Conservation (phyloP, 202 grass and related monocot species). For the Setaria italica region DNA sequence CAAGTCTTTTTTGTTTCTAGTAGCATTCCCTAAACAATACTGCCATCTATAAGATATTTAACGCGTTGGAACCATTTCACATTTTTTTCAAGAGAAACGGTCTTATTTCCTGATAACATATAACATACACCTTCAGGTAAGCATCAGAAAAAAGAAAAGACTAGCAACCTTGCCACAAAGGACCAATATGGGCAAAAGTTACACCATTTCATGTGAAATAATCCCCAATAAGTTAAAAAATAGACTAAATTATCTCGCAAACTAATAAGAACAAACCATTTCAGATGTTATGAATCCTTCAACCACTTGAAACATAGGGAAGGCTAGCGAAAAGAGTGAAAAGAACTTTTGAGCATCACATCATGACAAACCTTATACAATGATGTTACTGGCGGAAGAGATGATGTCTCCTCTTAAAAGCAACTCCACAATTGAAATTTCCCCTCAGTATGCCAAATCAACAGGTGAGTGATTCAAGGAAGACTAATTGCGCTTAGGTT, state of each 20-base stretch:
- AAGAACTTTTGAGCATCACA: conserved; percentile 57
- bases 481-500: conserved; percentile 59
- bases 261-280: not conserved
- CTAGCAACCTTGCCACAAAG: conserved; percentile 5
- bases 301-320: conserved; percentile 41
- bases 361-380: conserved; percentile 76
- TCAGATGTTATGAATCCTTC: conserved; percentile 36
- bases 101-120: conserved; percentile 26
- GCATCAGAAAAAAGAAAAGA: conserved; percentile 40
- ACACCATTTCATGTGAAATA: not conserved
- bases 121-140: conserved; percentile 10
- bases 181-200: conserved; percentile 22
- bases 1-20: not conserved
- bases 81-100: not conserved
- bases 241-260: conserved; percentile 6
- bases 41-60: conserved; percentile 11
- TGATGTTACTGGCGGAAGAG: conserved; percentile 65
- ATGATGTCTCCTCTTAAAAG: conserved; percentile 76
- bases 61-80: not conserved
- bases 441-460: conserved; percentile 60
- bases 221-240: conserved; percentile 6
- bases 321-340: conserved; percentile 34
- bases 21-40: not conserved
- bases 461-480: conserved; percentile 64
- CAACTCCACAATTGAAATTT: conserved; percentile 73